Base-by-base conservation (phyloP, 768 basidiomycete species). In the Kwoniella sp. region DNA sequence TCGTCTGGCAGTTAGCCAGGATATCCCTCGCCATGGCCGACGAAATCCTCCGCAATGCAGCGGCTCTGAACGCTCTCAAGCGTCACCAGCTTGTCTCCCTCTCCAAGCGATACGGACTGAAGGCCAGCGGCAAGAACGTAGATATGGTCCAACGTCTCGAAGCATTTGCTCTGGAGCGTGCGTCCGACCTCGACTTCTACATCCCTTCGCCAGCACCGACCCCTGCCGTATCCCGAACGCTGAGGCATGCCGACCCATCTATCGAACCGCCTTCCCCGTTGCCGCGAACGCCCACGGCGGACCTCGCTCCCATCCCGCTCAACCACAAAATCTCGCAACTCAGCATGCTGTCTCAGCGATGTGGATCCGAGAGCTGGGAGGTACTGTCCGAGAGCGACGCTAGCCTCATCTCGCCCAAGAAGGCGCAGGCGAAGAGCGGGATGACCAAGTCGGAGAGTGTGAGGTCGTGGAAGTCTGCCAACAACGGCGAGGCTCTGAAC, bases 31-130 rank as follows among this genome's bases (percentile, higher is more conserved):
- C n/a, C n/a, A n/a, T 55, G 53, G 42, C 40, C 17, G 59, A 69
- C 23, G 59, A 63, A 43, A 69, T 69, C 19, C 55, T 69, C 15
- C 47, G 38, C 32, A 69, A 64, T 64, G 65, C 65, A 1, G 61
- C 68, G 2, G 68, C 68, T 22, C 53, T 70, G n/a, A 44, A 59
- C 34, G 62, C 65, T 6, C 49, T 70, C 14, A 67, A 70, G 46
- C 42, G 68, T 27, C 60, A 65, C 57, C 68, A 70, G 34, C 63
- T 70, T 8, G 59, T 67, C 2, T 67, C 68, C 17, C 46, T 70
- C 12, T 70, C 65, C 2, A 62, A 61, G 44, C 52, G 57, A 46
- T 70, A 70, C 56, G 68, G 63, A 12, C 50, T 70, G 22, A 67
- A 56, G 32, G 60, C 65, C 10, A 61, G 59, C 46, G 68, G 68